Base-by-base conservation (phyloP, 2,329 filamentous ascomycete species). In the Thielaviopsis populi region DNA sequence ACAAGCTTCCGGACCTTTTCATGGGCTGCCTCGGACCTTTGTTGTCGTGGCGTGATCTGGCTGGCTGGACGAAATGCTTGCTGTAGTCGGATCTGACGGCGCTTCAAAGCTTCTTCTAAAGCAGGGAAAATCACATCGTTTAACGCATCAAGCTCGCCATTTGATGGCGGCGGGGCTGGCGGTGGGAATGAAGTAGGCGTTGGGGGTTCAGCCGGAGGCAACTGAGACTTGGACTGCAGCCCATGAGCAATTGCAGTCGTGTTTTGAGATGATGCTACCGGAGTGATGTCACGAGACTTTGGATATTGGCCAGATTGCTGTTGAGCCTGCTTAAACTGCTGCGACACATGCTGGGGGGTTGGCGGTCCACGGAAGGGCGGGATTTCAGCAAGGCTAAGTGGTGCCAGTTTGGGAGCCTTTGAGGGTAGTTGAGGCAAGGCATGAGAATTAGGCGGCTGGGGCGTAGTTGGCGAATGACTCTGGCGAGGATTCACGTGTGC, bases 61-160 rank as follows among this genome's bases (percentile, higher is more conserved):
- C 71, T 73, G 11, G 67, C 71, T 41, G 75, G 71, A 42, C 76
- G 75, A 67, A 79, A 77, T 54, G 77, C 70, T 65, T 80, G 79
- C 70, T 83, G 82, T 62, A 86, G 75, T 46, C 82, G 78, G 68
- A 81, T 80, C 71, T 84, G 81, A 62, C 94, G 87, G 61, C 94
- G 83, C 72, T 91, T 89, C 22, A 97, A 83, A 7, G 94, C 91
- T 68, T 94, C 88, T 74, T 96, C 91, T 1, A 99, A 80, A 1
- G 94, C 92, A 0, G 94, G 94, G 67, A 97, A 85, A 43, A 99
- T 89, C 61, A 99, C 92, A 69, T 92, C 89, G 70, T 87, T 89
- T 1, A 96, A 80, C 1, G 91, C 91, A 62, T 95, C 94, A 24
- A 95, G 80, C 65, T 95, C 88, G 13, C 82, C 84, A 64, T 83